These are phyloP conservation scores for Kodamaea laetipori DNA, from an alignment of 805 yeast species.

Conservation along the genomic window DNA sequence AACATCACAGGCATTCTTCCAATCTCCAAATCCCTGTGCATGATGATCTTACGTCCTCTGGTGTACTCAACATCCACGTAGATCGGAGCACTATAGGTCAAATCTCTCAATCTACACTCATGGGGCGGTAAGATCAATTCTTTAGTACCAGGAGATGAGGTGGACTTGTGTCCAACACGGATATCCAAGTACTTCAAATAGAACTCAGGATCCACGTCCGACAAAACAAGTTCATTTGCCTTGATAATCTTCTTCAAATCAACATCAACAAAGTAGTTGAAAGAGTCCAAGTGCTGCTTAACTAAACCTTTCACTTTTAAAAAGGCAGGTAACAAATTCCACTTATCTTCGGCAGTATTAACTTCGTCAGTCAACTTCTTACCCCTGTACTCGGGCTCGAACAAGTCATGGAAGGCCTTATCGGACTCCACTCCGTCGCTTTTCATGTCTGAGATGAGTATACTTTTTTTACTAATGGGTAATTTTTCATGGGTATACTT, in stretches of 20 bases:
- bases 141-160: constrained; percentile 48
- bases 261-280: constrained; percentile 90
- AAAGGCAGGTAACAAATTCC: constrained; percentile 96
- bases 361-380: constrained; percentile 84
- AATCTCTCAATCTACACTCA: constrained; percentile 90
- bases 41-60: constrained; percentile 87
- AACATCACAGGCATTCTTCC: constrained; percentile 99
- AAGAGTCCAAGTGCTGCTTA: constrained; percentile 97
- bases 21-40: constrained; percentile 87
- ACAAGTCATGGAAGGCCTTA: constrained; percentile 60
- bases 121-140: constrained; percentile 83
- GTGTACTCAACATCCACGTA: constrained; percentile 97
- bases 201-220: constrained; percentile 97
- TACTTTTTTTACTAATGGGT: constrained; percentile 1
- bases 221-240: constrained; percentile 85
- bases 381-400: constrained; percentile 83
- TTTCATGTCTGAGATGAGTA: constrained; percentile 6
- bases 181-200: constrained; percentile 91
- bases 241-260: constrained; percentile 89
- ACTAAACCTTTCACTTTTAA: constrained; percentile 93
- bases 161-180: constrained; percentile 80
- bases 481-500: not conserved
- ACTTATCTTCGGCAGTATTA: constrained; percentile 90
- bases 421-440: constrained; percentile 9
- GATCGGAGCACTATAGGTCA: constrained; percentile 93